Evolutionary conservation across 2,329 filamentous ascomycete genomes (phyloP), one percentile per base, ranked within the genome.

Genomic region (Rhinocladiella mackenziei): DNA sequence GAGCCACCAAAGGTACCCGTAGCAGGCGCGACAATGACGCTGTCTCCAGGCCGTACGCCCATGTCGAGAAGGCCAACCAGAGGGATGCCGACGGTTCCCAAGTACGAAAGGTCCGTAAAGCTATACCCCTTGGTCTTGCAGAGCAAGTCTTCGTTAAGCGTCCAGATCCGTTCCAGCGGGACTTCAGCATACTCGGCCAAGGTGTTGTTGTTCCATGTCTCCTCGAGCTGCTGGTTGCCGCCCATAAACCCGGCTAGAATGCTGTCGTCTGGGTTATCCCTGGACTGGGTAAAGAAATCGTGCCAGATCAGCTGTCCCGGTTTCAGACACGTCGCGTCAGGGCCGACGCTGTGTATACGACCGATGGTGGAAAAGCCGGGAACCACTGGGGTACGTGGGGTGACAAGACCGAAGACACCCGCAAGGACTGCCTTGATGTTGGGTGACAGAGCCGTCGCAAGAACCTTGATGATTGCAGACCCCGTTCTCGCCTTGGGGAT

Each of bases 1-100:
- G 68, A 68, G 2, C 71, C 68, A 2, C 71, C 66, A 52, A 69
- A 76, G 0, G 56, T 55, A 1, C 74, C 74, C 0, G 72, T 75
- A 0, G 73, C 71, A 0, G 74, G 73, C 5, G 60, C 61, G 0
- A 76, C 58, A 26, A 76, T 58, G 15, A 76, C 61, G 0, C 67
- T 73, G 44, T 75, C 66, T 7, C 71, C 71, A 0, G 66, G 55
- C 32, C 63, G 57, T 8, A 74, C 47, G 5, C 61, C 60, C 15
- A 70, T 59, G 25, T 64, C 63, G 0, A 58, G 50, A 10, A 74
- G 51, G 1, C 67, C 69, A 3, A 68, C 71, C 31, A 65, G 69
- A 0, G 66, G 60, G 1, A 74, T 65, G 2, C 63, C 40, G 2
- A 68, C 52, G 2, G 54, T 50, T 7, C 50, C 37, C 8, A 72